These are phyloP conservation scores for Mucor piriformis DNA, from an alignment of 371 early-diverging fungal genomes.

Conservation along the genomic window DNA sequence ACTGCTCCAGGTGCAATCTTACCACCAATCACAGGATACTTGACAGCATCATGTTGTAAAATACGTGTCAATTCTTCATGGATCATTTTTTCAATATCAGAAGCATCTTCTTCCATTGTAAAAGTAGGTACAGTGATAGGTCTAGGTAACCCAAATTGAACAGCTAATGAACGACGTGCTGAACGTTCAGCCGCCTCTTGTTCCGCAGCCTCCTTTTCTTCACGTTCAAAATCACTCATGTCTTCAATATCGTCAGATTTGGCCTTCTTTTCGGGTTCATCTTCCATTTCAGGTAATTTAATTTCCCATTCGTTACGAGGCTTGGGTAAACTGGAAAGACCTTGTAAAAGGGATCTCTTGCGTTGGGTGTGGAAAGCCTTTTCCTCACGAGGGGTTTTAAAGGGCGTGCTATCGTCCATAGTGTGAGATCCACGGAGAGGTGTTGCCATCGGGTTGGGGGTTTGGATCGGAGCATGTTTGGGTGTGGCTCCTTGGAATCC, in stretches of 20 bases:
- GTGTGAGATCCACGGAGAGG: constrained; percentile 50
- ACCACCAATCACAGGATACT: constrained; percentile 68
- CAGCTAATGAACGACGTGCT: constrained; percentile 70
- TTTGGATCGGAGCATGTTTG: constrained; percentile 55
- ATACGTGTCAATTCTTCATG: constrained; percentile 66
- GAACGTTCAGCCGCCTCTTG: constrained; percentile 50
- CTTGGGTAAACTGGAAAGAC: constrained; percentile 76
- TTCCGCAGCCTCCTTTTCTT: constrained; percentile 45
- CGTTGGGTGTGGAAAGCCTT: constrained; percentile 53
- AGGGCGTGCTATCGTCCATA: constrained; percentile 40
- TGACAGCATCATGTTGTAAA: constrained; percentile 68
- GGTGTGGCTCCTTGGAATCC: constrained; percentile 78
- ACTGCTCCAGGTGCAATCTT: constrained; percentile 56
- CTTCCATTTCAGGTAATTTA: constrained; percentile 75
- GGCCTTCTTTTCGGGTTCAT: constrained; percentile 42
- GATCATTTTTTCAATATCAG: constrained; percentile 47
- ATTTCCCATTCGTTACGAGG: constrained; percentile 96
- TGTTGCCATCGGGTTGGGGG: constrained; percentile 85
- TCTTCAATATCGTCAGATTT: constrained; percentile 49
- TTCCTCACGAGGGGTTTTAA: constrained; percentile 60
- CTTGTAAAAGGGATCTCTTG: constrained; percentile 53
- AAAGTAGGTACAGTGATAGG: constrained; percentile 53
- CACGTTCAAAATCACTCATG: constrained; percentile 70
- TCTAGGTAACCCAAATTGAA: constrained; percentile 81
- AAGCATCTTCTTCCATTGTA: neutral